Conservation (phyloP, 2,329 filamentous ascomycete species). For the Lithohypha guttulata region DNA sequence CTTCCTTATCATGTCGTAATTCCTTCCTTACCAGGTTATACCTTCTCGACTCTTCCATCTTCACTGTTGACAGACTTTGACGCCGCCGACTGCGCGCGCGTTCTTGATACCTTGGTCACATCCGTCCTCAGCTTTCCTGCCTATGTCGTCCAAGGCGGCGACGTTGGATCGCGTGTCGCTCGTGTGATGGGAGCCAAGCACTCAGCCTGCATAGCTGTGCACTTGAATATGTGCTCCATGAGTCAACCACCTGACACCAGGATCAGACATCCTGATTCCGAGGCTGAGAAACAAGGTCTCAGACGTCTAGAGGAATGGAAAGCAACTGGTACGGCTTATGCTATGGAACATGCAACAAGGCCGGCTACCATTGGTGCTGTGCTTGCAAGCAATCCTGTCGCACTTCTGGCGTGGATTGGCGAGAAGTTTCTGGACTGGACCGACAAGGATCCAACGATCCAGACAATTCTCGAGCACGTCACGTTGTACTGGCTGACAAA, state of each 20-base stretch:
- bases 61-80: slow-evolving; percentile 34
- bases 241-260: no score
- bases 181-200: slow-evolving; percentile 35
- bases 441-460: slow-evolving; percentile 24
- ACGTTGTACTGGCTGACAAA: slow-evolving; percentile 32
- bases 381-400: slow-evolving; percentile 43
- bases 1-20: slow-evolving; percentile 49
- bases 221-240: background rate
- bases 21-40: slow-evolving; percentile 46
- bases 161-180: slow-evolving; percentile 40
- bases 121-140: slow-evolving; percentile 43
- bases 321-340: slow-evolving; percentile 39
- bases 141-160: slow-evolving; percentile 49
- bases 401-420: slow-evolving; percentile 44
- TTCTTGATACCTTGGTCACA: slow-evolving; percentile 42
- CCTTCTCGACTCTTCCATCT: slow-evolving; percentile 39
- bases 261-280: slow-evolving; percentile 2
- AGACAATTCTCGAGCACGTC: slow-evolving; percentile 28
- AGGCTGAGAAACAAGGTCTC: slow-evolving; percentile 28
- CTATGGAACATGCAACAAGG: slow-evolving; percentile 42
- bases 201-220: slow-evolving; percentile 36
- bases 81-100: slow-evolving; percentile 33
- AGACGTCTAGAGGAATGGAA: slow-evolving; percentile 31
- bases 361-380: slow-evolving; percentile 48
- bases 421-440: slow-evolving; percentile 31